phyloP scores from a whole-genome alignment of 257 asterid genomes.

The Solanum etuberosum region DNA sequence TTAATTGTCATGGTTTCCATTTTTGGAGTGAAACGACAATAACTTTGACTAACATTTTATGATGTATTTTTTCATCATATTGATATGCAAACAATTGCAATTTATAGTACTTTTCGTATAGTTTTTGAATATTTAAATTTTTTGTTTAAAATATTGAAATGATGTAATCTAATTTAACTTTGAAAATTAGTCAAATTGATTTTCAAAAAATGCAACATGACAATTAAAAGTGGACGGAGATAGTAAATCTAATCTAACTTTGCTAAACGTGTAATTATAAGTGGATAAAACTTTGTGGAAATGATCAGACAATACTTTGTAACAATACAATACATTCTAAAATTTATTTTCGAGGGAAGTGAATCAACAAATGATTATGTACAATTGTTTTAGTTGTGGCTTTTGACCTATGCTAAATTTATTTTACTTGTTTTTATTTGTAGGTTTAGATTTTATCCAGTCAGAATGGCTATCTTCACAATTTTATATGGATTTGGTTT shows the following conservation, averaged over 20 bases:
- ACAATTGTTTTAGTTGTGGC: not conserved
- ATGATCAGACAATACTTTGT: not conserved
- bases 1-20: too few relatives aligned
- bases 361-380: not conserved
- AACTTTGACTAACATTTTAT: too few relatives aligned
- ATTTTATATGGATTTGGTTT: constrained; percentile 11
- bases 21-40: too few relatives aligned
- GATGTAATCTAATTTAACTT: too few relatives aligned
- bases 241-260: not conserved
- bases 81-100: too few relatives aligned
- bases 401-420: not conserved
- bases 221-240: too few relatives aligned
- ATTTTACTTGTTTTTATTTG: not conserved
- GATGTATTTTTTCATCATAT: too few relatives aligned
- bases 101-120: too few relatives aligned
- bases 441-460: constrained; percentile 44
- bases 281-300: not conserved
- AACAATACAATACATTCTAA: not conserved
- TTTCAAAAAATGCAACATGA: too few relatives aligned
- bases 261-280: not conserved
- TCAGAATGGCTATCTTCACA: constrained; percentile 24
- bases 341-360: not conserved
- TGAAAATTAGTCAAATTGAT: too few relatives aligned
- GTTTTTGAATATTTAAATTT: too few relatives aligned
- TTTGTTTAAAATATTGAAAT: too few relatives aligned